Evolutionary conservation across 495 filamentous ascomycete genomes (phyloP).

Genomic region (Penicillium canescens): DNA sequence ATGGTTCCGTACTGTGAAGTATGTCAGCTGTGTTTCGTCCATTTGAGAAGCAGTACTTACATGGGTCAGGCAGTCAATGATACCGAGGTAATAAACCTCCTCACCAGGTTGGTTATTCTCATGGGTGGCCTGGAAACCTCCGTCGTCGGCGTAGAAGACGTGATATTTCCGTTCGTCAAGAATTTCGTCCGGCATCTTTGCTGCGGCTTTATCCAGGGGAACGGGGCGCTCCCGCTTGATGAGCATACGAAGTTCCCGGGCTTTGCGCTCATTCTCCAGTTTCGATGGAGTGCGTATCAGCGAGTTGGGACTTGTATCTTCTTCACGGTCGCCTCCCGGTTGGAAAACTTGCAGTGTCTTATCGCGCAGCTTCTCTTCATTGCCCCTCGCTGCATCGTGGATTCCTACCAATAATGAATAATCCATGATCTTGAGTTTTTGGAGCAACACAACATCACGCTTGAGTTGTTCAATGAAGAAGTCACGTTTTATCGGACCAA

Average conservation of each 20-base stretch:
- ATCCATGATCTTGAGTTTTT: constrained; percentile 95
- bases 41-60: constrained; percentile 53
- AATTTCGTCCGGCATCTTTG: constrained; percentile 87
- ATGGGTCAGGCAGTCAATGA: constrained; percentile 97
- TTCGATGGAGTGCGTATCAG: constrained; percentile 93
- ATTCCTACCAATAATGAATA: constrained; percentile 95
- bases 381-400: constrained; percentile 84
- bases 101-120: constrained; percentile 83
- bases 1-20: constrained; percentile 73
- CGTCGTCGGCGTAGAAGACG: constrained; percentile 91
- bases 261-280: constrained; percentile 88
- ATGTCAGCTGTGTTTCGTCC: constrained; percentile 27
- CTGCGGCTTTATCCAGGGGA: constrained; percentile 77
- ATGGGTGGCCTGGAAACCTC: constrained; percentile 90
- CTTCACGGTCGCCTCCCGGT: constrained; percentile 71
- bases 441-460: constrained; percentile 79
- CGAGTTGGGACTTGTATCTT: constrained; percentile 56
- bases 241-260: constrained; percentile 85
- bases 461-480: constrained; percentile 87
- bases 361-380: constrained; percentile 92
- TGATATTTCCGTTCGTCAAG: constrained; percentile 67
- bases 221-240: constrained; percentile 91
- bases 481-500: constrained; percentile 82
- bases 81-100: constrained; percentile 95
- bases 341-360: constrained; percentile 96